A percentile compares a stretch with the other conserved stretches of the same genome.
phyloP scores from a whole-genome alignment of 495 filamentous ascomycete species.

The Tuber borchii region DNA sequence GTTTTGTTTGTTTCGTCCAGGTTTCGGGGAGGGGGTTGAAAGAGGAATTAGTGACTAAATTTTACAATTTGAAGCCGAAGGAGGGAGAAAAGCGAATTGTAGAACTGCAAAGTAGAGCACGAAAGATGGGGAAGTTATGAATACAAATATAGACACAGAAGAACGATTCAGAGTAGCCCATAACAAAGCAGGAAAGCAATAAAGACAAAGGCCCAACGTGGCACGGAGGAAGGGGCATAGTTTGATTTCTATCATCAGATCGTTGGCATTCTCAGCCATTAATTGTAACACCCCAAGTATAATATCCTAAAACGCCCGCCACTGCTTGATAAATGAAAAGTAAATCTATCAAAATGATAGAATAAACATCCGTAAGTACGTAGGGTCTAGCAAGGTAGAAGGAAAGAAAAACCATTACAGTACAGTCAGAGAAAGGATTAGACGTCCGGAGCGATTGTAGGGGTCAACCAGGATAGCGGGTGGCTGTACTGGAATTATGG shows the following conservation, averaged over 20 bases:
- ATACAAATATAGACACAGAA: not conserved
- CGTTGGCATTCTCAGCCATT: not conserved
- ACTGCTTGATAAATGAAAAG: not conserved
- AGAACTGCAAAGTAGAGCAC: not conserved
- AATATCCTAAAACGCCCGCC: not conserved
- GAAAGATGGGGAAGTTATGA: not conserved
- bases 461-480: not conserved
- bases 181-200: not conserved
- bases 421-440: not conserved
- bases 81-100: not conserved
- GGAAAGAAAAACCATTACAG: not conserved
- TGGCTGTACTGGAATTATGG: conserved; percentile 26
- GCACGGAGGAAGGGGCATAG: not conserved
- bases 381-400: not conserved
- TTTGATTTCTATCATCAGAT: not conserved
- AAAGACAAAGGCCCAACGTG: not conserved
- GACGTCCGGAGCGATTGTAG: not conserved
- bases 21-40: not conserved
- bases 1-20: not conserved
- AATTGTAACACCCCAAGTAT: not conserved
- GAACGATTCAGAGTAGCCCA: not conserved
- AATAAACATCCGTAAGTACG: not conserved
- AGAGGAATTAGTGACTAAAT: not conserved
- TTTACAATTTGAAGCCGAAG: not conserved
- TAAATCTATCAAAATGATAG: not conserved